These are phyloP conservation scores for Tolypocladium capitatum DNA, from an alignment of 2,329 filamentous ascomycete genomes.

Conservation along the genomic window DNA sequence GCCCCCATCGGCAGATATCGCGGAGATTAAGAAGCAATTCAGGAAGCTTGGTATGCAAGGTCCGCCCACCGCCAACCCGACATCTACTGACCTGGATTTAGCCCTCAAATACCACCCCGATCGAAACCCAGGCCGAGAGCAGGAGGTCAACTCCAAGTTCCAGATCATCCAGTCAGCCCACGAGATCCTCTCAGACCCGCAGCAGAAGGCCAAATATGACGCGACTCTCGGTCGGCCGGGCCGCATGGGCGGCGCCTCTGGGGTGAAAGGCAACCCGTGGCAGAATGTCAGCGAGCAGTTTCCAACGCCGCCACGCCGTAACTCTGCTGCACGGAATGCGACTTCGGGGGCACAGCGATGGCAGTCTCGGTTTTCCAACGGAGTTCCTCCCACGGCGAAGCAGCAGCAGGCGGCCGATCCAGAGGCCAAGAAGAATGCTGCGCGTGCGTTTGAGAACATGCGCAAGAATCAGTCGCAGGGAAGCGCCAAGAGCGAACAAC, in stretches of 20 bases:
- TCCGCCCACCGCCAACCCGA: not conserved
- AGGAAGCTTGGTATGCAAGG: conserved; percentile 55
- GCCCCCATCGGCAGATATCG: conserved; percentile 48
- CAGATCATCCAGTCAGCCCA: conserved; percentile 78
- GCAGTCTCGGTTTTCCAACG: conserved; percentile 25
- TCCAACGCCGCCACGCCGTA: conserved; percentile 34
- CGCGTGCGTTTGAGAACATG: conserved; percentile 30
- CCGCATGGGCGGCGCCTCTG: conserved; percentile 35
- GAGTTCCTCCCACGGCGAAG: conserved; percentile 29
- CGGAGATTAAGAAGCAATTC: conserved; percentile 78
- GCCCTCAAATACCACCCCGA: conserved; percentile 82
- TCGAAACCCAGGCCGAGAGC: conserved; percentile 71
- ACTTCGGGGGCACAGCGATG: conserved; percentile 32
- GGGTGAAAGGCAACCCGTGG: conserved; percentile 46
- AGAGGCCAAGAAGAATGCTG: conserved; percentile 27
- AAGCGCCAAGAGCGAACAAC: conserved; percentile 13
- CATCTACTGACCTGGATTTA: conserved; percentile 22
- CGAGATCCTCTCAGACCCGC: conserved; percentile 50
- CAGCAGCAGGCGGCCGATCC: conserved; percentile 19
- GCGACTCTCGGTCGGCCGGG: conserved; percentile 24
- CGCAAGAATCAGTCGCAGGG: conserved; percentile 20
- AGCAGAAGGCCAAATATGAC: conserved; percentile 40
- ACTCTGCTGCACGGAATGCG: conserved; percentile 14
- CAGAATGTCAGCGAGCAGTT: conserved; percentile 34
- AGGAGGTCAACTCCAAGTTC: conserved; percentile 69